A percentile compares a stretch with the other conserved stretches of the same genome.
Conservation (phyloP, 129 eudicot genomes). For the Pseudognaphalium luteoalbum region DNA sequence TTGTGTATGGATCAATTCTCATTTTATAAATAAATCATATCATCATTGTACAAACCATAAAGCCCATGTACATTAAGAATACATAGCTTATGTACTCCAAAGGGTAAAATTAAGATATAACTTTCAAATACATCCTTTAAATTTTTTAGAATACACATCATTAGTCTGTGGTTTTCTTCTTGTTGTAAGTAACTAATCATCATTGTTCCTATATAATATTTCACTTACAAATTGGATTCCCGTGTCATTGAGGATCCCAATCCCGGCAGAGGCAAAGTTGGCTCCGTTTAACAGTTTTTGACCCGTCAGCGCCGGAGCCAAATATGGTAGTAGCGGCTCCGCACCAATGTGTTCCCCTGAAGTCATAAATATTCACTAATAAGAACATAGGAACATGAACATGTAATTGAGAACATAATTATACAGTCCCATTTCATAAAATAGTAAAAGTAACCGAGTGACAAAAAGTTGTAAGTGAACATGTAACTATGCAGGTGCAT, state of each 20-base stretch:
- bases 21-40: no score
- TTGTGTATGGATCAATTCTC: no score
- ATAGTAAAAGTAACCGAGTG: no score
- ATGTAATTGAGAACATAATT: neutral
- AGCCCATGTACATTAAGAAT: neutral
- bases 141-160: no score
- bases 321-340: constrained; percentile 37
- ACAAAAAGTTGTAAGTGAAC: neutral
- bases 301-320: constrained; percentile 41
- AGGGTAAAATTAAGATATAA: neutral
- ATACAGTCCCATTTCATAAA: neutral
- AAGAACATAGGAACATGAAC: neutral
- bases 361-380: constrained; percentile 1
- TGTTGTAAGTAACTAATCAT: no score
- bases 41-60: no score
- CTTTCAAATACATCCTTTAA: no score
- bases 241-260: constrained; percentile 45
- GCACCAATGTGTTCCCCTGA: constrained; percentile 39
- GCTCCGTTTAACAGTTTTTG: constrained; percentile 44
- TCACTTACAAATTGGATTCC: constrained; percentile 54
- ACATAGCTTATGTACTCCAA: neutral
- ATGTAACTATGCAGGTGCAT: neutral
- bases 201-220: neutral
- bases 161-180: neutral
- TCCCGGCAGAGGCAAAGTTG: constrained; percentile 58